Base-by-base conservation (phyloP, 2,329 filamentous ascomycete genomes). In the Bipolaris oryzae region DNA sequence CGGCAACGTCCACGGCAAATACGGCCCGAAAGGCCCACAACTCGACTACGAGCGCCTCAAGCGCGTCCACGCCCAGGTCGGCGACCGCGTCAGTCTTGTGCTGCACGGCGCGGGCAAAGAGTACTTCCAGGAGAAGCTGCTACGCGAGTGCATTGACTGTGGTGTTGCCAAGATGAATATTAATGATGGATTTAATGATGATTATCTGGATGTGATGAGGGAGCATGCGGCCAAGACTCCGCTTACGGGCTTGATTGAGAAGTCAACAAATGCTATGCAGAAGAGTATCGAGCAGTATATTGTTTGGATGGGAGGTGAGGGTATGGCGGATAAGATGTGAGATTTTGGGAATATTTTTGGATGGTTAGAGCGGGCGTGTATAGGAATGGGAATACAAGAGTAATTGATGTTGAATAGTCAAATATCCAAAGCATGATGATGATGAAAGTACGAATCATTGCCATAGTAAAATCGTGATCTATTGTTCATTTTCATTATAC, bases 1-100 rank as follows among this genome's bases (percentile, higher is more conserved):
- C 76, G 89, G 89, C 3, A 92, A 91, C 67, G 86, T 92, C 42
- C 89, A 92, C 75, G 89, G 89, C 5, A 85, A 87, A 64, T 91
- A 92, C 74, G 88, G 88, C 0, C 82, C 85, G 0, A 76, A 84
- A 15, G 89, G 88, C 0, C 85, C 87, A 28, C 74, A 75, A 44
- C 60, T 76, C 33, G 74, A 76, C 53, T 75, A 74, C 44, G 69
- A 64, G 25, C 63, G 71, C 16, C 39, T 74, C 41, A 69, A 68
- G 62, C 72, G 74, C 4, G 83, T 87, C 52, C 77, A 82, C 51
- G 74, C 79, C 47, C 76, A 79, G 47, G 80, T 83, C 4, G 79
- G 79, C 0, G 76, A 78, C 33, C 71, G 78, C 42, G 83, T 85
- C 9, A 76, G 78, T 49, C 70, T 86, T 45, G 84, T 86, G 3